These are phyloP conservation scores for Pseudonitzschia delicatissima DNA, from an alignment of 108 stramenopile species.

Conservation along the genomic window DNA sequence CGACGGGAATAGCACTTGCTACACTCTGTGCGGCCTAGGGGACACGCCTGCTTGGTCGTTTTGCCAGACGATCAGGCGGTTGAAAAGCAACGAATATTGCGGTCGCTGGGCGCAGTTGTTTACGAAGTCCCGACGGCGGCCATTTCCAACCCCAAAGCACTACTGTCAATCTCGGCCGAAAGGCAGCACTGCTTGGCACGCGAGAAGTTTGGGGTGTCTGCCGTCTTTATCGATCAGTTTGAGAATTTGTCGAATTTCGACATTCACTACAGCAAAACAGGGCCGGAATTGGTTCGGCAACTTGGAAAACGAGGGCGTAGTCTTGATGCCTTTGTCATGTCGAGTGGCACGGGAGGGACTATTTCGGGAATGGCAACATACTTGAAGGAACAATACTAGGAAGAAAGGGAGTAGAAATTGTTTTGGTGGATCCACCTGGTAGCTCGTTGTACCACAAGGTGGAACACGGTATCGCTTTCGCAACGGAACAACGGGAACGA, in stretches of 20 bases:
- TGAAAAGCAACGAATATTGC: slow-evolving; percentile 77
- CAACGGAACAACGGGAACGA: slow-evolving; percentile 81
- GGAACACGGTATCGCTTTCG: slow-evolving; percentile 89
- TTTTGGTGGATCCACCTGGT: slow-evolving; percentile 93
- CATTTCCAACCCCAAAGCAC: slow-evolving; percentile 92
- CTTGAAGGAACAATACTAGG: slow-evolving; percentile 54
- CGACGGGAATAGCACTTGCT: slow-evolving; percentile 94
- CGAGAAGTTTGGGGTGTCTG: slow-evolving; percentile 34
- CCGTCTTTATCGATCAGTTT: slow-evolving; percentile 95
- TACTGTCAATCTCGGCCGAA: slow-evolving; percentile 69
- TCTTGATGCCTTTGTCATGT: slow-evolving; percentile 95
- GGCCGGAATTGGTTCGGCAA: slow-evolving; percentile 87
- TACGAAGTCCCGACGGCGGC: slow-evolving; percentile 79
- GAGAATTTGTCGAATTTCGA: slow-evolving; percentile 86
- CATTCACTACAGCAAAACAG: slow-evolving; percentile 83
- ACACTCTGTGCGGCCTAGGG: slow-evolving; percentile 75
- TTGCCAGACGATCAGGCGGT: slow-evolving; percentile 94
- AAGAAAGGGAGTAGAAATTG: slow-evolving; percentile 33
- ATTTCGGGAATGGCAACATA: slow-evolving; percentile 87
- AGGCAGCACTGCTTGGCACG: slow-evolving; percentile 26
- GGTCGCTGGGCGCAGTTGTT: slow-evolving; percentile 78
- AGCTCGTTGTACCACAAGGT: slow-evolving; percentile 86
- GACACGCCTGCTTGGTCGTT: slow-evolving; percentile 86
- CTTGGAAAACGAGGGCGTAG: slow-evolving; percentile 17
- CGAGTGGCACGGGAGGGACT: slow-evolving; percentile 95